Conservation (phyloP, 1,284 basidiomycete species). For the Apiotrichum brassicae region DNA sequence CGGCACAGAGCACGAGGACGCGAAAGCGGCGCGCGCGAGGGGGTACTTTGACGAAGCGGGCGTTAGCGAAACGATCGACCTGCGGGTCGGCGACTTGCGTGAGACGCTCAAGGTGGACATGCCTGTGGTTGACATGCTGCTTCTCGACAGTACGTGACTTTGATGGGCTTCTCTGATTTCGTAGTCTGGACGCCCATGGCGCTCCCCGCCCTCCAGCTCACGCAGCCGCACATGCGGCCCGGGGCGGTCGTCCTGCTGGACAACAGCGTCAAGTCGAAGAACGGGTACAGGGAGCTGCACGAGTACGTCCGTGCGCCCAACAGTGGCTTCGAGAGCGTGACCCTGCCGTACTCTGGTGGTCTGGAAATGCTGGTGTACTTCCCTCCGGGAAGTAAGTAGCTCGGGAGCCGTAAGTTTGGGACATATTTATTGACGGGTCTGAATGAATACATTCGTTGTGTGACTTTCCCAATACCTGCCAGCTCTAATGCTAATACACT, state of each 20-base stretch:
- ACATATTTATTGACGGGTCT: too few relatives aligned
- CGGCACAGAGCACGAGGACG: constrained; percentile 28
- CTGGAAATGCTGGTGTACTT: constrained; percentile 24
- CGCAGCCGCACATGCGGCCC: constrained; percentile 21
- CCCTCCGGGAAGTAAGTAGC: background rate
- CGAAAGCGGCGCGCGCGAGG: constrained; percentile 19
- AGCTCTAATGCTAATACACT: too few relatives aligned
- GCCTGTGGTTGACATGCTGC: constrained; percentile 21
- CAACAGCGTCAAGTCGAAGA: constrained; percentile 15
- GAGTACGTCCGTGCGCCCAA: constrained; percentile 1
- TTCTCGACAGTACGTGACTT: constrained; percentile 26
- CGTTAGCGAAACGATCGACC: constrained; percentile 21
- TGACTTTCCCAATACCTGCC: too few relatives aligned
- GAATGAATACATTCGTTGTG: too few relatives aligned
- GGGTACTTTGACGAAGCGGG: constrained; percentile 23
- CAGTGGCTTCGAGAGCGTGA: constrained; percentile 6
- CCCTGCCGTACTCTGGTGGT: constrained; percentile 24
- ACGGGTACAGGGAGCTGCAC: constrained; percentile 23
- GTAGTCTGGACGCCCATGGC: constrained; percentile 31
- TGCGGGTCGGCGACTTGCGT: constrained; percentile 28
- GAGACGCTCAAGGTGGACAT: constrained; percentile 26
- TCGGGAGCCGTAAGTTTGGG: too few relatives aligned
- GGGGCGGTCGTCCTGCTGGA: constrained; percentile 22
- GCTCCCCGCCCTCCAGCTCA: constrained; percentile 20
- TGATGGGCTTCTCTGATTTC: background rate